phyloP scores from a whole-genome alignment of 2,329 filamentous ascomycete species.

The Teratosphaeriaceae sp. region DNA sequence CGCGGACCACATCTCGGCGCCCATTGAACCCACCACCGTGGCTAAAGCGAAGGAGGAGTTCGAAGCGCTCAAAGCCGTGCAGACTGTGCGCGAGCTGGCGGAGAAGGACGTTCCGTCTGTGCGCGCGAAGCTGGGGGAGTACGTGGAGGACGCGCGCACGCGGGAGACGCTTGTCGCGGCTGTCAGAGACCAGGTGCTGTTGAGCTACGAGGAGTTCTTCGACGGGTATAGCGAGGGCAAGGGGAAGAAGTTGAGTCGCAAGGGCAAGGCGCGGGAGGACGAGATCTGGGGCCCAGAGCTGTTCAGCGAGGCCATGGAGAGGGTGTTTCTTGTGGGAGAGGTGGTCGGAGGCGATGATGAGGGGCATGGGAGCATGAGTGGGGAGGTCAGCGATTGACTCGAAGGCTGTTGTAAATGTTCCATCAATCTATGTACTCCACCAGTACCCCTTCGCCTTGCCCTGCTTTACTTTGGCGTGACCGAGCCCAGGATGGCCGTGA shows the following conservation, averaged over 20 bases:
- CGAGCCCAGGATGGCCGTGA: too few species aligned
- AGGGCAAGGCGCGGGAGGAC: constrained; percentile 56
- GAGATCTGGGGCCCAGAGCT: constrained; percentile 59
- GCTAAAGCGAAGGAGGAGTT: constrained; percentile 14
- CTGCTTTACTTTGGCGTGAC: constrained; percentile 11
- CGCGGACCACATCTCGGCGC: constrained; percentile 50
- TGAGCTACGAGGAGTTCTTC: constrained; percentile 59
- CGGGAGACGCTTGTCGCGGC: constrained; percentile 60
- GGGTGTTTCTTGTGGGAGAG: constrained; percentile 51
- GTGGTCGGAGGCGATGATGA: constrained; percentile 30
- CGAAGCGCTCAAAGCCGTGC: constrained; percentile 27
- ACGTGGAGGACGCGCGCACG: constrained; percentile 58
- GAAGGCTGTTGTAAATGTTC: not conserved
- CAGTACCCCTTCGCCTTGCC: constrained; percentile 18
- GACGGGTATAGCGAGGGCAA: constrained; percentile 42
- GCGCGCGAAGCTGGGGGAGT: constrained; percentile 52
- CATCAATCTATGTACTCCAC: constrained; percentile 21
- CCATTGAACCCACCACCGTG: constrained; percentile 27
- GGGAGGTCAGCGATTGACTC: constrained; percentile 13
- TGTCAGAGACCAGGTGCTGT: constrained; percentile 56
- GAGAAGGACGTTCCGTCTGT: constrained; percentile 53
- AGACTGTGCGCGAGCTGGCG: constrained; percentile 46
- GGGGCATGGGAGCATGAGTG: constrained; percentile 15
- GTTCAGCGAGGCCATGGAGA: constrained; percentile 56
- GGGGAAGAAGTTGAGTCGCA: constrained; percentile 34